Conservation (phyloP, 192 early-diverging fungal species). For the Podila clonocystis region DNA sequence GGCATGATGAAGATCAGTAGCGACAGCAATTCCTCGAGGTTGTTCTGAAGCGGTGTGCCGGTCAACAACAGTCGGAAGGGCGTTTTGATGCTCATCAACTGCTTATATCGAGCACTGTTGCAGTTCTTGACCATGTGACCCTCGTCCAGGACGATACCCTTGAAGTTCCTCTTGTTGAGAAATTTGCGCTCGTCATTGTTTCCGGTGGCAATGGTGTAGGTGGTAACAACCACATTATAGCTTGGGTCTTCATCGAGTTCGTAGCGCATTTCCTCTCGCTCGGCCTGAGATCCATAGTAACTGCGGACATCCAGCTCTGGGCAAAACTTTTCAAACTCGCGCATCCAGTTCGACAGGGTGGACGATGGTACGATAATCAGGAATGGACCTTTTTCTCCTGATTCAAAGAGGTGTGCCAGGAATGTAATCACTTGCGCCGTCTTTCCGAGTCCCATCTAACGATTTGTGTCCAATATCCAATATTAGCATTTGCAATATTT, state of each 20-base stretch:
- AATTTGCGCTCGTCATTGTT: slow-evolving; percentile 77
- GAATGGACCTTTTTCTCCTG: slow-evolving; percentile 69
- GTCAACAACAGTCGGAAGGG: slow-evolving; percentile 79
- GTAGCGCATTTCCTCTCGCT: slow-evolving; percentile 62
- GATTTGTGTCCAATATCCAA: neutral
- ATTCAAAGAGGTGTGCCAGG: slow-evolving; percentile 65
- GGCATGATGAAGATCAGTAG: slow-evolving; percentile 91
- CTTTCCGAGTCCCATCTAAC: slow-evolving; percentile 92
- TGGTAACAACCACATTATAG: slow-evolving; percentile 82
- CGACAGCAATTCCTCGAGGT: slow-evolving; percentile 86
- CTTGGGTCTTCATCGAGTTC: slow-evolving; percentile 59
- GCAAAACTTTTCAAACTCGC: slow-evolving; percentile 81
- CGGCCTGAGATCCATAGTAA: slow-evolving; percentile 71
- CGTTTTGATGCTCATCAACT: slow-evolving; percentile 69
- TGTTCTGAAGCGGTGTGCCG: slow-evolving; percentile 90
- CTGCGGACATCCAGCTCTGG: slow-evolving; percentile 64
- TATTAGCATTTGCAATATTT: too few relatives aligned
- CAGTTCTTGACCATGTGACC: slow-evolving; percentile 95
- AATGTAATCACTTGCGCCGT: slow-evolving; percentile 92
- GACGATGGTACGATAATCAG: slow-evolving; percentile 89
- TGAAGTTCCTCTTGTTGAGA: slow-evolving; percentile 69
- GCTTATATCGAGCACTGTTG: slow-evolving; percentile 78
- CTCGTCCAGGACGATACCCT: slow-evolving; percentile 86
- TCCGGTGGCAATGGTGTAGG: slow-evolving; percentile 81
- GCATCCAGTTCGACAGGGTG: slow-evolving; percentile 91